phyloP scores from a whole-genome alignment of 805 yeast genomes.

The Ogataea nonfermentans region DNA sequence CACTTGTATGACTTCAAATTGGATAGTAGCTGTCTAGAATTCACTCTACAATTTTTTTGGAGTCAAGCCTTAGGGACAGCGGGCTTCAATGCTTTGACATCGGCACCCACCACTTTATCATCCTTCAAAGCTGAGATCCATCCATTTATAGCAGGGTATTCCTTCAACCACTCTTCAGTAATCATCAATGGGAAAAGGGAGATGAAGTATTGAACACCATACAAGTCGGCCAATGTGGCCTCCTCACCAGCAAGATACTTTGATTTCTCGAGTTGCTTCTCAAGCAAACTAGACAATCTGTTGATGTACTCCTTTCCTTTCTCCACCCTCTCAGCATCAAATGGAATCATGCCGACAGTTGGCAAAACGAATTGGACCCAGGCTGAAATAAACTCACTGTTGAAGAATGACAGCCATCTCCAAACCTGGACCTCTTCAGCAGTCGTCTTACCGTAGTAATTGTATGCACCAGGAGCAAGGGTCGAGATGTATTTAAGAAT shows the following conservation, averaged over 20 bases:
- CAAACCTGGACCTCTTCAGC: neutral
- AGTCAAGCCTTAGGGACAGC: too few relatives aligned
- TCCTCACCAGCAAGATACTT: slow-evolving; percentile 3
- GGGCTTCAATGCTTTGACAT: neutral
- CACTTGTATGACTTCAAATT: too few relatives aligned
- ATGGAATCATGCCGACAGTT: neutral
- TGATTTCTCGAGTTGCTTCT: neutral
- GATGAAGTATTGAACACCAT: neutral
- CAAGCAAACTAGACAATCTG: neutral
- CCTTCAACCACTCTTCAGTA: neutral
- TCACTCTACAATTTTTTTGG: neutral
- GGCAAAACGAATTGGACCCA: neutral
- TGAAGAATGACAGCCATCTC: slow-evolving; percentile 6
- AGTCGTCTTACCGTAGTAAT: slow-evolving; percentile 3
- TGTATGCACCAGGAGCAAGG: slow-evolving; percentile 1
- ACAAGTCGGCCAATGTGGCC: slow-evolving; percentile 3
- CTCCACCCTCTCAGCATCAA: neutral
- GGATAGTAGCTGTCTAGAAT: neutral
- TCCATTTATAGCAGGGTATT: slow-evolving; percentile 1
- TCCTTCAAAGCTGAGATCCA: slow-evolving; percentile 1
- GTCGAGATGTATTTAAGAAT: neutral
- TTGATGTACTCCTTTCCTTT: neutral
- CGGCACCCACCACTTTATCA: slow-evolving; percentile 2
- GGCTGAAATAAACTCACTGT: slow-evolving; percentile 1
- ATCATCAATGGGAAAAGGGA: neutral